A percentile compares a stretch with the other conserved stretches of the same genome.
phyloP scores from a whole-genome alignment of 129 eudicot genomes.

The Flaveria trinervia region DNA sequence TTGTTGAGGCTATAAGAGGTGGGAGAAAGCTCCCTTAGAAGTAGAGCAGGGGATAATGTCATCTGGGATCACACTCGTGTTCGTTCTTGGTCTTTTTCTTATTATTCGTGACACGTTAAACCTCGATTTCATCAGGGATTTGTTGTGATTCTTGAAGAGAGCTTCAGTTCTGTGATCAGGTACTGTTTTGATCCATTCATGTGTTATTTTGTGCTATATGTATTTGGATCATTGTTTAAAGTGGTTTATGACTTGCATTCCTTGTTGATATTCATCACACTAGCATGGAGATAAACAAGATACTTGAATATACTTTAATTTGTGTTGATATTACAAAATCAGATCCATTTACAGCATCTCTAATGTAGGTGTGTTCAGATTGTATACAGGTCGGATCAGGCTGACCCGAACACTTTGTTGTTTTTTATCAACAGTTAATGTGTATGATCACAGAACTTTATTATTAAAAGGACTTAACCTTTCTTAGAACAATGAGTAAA shows the following conservation, averaged over 20 bases:
- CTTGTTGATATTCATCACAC: conserved; percentile 20
- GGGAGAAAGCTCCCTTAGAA: conserved; percentile 67
- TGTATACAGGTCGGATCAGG: neutral
- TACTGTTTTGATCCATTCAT: conserved; percentile 13
- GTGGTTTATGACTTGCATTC: conserved; percentile 14
- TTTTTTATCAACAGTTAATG: neutral
- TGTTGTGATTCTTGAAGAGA: conserved; percentile 41
- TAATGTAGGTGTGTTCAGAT: neutral
- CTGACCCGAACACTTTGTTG: neutral
- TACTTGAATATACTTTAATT: conserved; percentile 12
- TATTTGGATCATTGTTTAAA: conserved; percentile 18
- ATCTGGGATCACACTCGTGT: conserved; percentile 74
- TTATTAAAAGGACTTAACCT: too few species aligned
- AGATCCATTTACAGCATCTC: too few species aligned
- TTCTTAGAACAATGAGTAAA: too few species aligned
- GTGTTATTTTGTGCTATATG: conserved; percentile 37
- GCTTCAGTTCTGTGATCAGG: conserved; percentile 11
- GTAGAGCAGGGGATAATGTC: conserved; percentile 93
- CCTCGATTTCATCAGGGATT: conserved; percentile 77
- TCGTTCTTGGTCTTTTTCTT: conserved; percentile 71
- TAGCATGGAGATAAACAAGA: conserved; percentile 19
- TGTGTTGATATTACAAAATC: conserved; percentile 1
- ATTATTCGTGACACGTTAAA: conserved; percentile 82
- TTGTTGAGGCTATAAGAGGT: conserved; percentile 25
- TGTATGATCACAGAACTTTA: neutral